Percentiles rank a stretch among this genome's conserved stretches.
These are phyloP conservation scores for Diaporthe sp. DNA, from an alignment of 2,329 filamentous ascomycete genomes.

Conservation along the genomic window DNA sequence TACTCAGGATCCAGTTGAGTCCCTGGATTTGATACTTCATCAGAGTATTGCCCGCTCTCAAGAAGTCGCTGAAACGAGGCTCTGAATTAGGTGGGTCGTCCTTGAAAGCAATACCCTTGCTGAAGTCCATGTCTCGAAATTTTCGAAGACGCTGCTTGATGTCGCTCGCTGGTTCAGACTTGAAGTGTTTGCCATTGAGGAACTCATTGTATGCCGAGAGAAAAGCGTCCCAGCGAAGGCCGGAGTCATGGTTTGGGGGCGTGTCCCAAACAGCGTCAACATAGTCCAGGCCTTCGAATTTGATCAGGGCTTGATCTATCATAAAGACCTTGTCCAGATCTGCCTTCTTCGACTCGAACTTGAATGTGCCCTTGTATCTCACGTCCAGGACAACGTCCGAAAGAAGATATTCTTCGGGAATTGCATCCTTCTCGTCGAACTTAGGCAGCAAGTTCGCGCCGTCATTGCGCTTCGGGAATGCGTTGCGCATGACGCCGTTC, in stretches of 20 bases:
- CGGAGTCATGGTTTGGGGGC: constrained; percentile 75
- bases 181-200: constrained; percentile 81
- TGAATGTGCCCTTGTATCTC: constrained; percentile 65
- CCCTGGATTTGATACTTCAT: constrained; percentile 97
- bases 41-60: constrained; percentile 75
- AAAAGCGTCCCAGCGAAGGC: constrained; percentile 82
- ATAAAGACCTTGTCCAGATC: constrained; percentile 80
- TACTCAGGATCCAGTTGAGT: constrained; percentile 94
- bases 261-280: constrained; percentile 92
- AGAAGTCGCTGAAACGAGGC: constrained; percentile 43
- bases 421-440: constrained; percentile 80
- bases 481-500: constrained; percentile 72
- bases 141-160: constrained; percentile 77
- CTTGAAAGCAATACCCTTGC: constrained; percentile 66
- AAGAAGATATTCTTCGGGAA: constrained; percentile 87
- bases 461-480: constrained; percentile 80
- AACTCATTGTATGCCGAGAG: constrained; percentile 87
- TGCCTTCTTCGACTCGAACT: constrained; percentile 71
- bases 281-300: constrained; percentile 92
- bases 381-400: constrained; percentile 92
- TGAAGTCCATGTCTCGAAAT: constrained; percentile 77
- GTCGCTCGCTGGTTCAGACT: constrained; percentile 63
- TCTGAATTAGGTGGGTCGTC: constrained; percentile 47
- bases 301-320: constrained; percentile 82
- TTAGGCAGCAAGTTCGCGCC: constrained; percentile 72